A percentile compares a stretch with the other conserved stretches of the same genome.
Conservation (phyloP, 306 rosid species). For the Lathyrus sativus region DNA sequence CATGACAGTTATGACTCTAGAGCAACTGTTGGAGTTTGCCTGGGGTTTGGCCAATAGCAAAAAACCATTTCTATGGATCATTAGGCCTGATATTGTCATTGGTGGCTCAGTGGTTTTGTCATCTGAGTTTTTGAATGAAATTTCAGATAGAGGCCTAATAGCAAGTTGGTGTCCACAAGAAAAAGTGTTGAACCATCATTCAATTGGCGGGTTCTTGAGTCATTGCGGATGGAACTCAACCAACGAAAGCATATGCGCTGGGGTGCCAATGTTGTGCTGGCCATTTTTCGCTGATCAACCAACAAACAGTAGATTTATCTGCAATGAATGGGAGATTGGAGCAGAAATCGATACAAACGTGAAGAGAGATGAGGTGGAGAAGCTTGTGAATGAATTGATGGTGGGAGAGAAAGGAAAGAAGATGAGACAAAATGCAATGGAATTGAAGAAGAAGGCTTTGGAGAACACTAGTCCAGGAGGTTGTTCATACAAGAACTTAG, state of each 20-base stretch:
- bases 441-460: not conserved
- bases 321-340: not conserved
- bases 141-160: not conserved
- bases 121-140: not conserved
- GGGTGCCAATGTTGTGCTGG: slow-evolving; percentile 3
- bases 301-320: not conserved
- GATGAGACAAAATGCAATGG: not conserved
- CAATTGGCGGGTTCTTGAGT: not conserved
- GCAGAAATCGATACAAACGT: not conserved
- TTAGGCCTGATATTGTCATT: not conserved
- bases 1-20: not conserved
- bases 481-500: not conserved
- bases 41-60: not conserved
- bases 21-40: not conserved
- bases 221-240: slow-evolving; percentile 16
- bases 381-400: not conserved
- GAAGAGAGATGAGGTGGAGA: not conserved
- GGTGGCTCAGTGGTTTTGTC: not conserved
- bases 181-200: not conserved
- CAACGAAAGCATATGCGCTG: not conserved
- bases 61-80: not conserved
- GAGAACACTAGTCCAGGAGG: not conserved
- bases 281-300: not conserved
- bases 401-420: not conserved
- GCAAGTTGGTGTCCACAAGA: not conserved